A percentile compares a stretch with the other conserved stretches of the same genome.
Evolutionary conservation across 202 grass and related monocot genomes (phyloP).

Genomic region (Panicum hallii): DNA sequence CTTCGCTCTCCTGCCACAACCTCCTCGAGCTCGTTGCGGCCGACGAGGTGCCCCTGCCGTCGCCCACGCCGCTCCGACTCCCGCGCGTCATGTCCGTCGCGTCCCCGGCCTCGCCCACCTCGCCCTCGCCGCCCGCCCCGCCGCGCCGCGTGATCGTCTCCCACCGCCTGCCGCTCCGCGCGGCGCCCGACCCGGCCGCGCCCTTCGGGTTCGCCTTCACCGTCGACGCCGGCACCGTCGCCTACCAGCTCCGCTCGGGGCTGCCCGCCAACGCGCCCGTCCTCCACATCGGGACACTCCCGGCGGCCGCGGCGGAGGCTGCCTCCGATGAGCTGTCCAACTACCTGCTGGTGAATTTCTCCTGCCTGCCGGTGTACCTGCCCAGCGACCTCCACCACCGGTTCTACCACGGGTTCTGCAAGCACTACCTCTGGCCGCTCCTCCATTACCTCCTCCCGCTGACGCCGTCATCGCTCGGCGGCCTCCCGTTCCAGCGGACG

Average conservation of each 20-base stretch:
- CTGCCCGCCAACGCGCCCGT: constrained; percentile 54
- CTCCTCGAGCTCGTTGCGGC: constrained; percentile 72
- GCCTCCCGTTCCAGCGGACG: constrained; percentile 78
- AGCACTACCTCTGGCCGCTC: constrained; percentile 99
- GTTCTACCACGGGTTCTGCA: constrained; percentile 94
- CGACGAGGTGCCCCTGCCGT: constrained; percentile 57
- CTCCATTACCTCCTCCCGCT: constrained; percentile 96
- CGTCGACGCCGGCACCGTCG: constrained; percentile 61
- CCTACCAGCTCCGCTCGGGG: constrained; percentile 85
- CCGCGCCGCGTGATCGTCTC: constrained; percentile 76
- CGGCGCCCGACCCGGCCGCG: constrained; percentile 47
- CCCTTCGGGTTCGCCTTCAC: constrained; percentile 70
- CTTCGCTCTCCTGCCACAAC: constrained; percentile 83
- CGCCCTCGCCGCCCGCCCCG: constrained; percentile 16
- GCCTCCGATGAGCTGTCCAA: constrained; percentile 75
- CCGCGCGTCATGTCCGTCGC: constrained; percentile 85
- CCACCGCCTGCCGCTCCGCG: constrained; percentile 82
- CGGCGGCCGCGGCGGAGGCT: constrained; percentile 16
- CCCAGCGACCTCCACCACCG: constrained; percentile 76
- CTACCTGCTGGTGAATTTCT: constrained; percentile 64
- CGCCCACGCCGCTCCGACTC: constrained; percentile 60
- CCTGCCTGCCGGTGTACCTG: constrained; percentile 80
- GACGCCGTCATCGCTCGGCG: constrained; percentile 64
- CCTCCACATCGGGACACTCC: constrained; percentile 80
- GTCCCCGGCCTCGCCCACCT: constrained; percentile 53